Base-by-base conservation (phyloP, 345 rosid genomes). In the Hibiscus syriacus region DNA sequence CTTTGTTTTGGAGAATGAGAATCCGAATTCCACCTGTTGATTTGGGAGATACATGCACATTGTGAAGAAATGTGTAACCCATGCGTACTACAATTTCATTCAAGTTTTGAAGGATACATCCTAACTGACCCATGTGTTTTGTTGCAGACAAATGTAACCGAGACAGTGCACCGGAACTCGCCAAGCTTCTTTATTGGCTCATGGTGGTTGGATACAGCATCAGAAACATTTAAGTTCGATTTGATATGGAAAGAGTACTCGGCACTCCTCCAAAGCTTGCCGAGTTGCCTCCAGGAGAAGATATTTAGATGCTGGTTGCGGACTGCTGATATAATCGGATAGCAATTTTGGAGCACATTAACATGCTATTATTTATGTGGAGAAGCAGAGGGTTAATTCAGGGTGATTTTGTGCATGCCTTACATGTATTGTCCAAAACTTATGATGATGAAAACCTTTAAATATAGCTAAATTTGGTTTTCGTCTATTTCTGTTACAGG, bases 141-240 rank as follows among this genome's bases (percentile, higher is more conserved):
- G 17, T 46, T 43, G 2, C 41, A 38, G 41, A 38, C 41, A 38
- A 38, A 13, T 9, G 41, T 38, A 38, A 38, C 41, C 10, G 41
- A 38, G 41, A 38, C 41, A 89, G 88, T 67, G 98, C 95, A 45
- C 73, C 89, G 0, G 98, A 94, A 71, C 96, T 94, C 20, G 96
- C 89, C 22, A 91, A 85, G 81, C 79, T 94, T 67, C 82, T 94
- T 66, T 91, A 85, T 68, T 94, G 98, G 96, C 73, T 94, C 71
- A 91, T 94, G 99, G 96, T 94, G 72, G 97, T 94, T 3, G 99
- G 99, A 41, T 94, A 94, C 82, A 73, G 99, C 79, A 77, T 94
- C 67, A 90, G 99, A 49, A 94, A 89, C 76, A 90, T 93, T 5
- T 97, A 93, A 82, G 98, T 93, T 60, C 91, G 98, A 19, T 82